Evolutionary conservation across 2,329 filamentous ascomycete genomes (phyloP).

Genomic region (Calonectria multiphialidica): DNA sequence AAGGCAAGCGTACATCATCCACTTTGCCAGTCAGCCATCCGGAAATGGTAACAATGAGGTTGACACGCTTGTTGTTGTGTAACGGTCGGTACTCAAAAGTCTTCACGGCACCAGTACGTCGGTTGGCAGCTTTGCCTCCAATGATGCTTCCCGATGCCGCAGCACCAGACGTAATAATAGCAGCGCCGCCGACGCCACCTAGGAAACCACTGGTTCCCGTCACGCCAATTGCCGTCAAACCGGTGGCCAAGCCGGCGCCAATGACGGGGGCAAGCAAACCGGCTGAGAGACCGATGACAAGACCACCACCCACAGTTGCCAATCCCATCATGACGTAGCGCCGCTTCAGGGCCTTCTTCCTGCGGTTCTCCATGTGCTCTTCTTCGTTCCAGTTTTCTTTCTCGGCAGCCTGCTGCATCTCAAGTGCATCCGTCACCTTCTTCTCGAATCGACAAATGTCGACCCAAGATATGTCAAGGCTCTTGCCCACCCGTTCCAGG

Average conservation of each 20-base stretch:
- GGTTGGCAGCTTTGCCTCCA: constrained; percentile 85
- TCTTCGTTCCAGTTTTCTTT: constrained; percentile 99
- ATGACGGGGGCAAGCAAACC: constrained; percentile 94
- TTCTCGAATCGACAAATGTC: constrained; percentile 98
- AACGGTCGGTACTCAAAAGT: constrained; percentile 97
- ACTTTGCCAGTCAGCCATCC: constrained; percentile 99
- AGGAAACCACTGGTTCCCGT: constrained; percentile 90
- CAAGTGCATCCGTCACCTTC: constrained; percentile 93
- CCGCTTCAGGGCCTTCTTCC: constrained; percentile 84
- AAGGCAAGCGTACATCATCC: constrained; percentile 95
- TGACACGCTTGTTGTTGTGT: constrained; percentile 98
- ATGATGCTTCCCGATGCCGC: constrained; percentile 90
- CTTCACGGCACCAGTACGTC: constrained; percentile 90
- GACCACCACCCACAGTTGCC: constrained; percentile 92
- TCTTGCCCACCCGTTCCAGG: constrained; percentile 84
- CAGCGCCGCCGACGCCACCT: constrained; percentile 91
- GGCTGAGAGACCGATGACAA: constrained; percentile 95
- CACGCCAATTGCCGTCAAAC: constrained; percentile 95
- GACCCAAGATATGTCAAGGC: constrained; percentile 86
- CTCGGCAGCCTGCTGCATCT: constrained; percentile 95
- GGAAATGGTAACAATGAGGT: constrained; percentile 93
- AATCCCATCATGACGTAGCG: constrained; percentile 96
- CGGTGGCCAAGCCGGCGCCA: constrained; percentile 91
- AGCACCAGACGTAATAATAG: constrained; percentile 91
- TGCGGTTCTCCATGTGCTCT: constrained; percentile 88